Conservation (phyloP, 257 asterid genomes). For the Asclepias syriaca region DNA sequence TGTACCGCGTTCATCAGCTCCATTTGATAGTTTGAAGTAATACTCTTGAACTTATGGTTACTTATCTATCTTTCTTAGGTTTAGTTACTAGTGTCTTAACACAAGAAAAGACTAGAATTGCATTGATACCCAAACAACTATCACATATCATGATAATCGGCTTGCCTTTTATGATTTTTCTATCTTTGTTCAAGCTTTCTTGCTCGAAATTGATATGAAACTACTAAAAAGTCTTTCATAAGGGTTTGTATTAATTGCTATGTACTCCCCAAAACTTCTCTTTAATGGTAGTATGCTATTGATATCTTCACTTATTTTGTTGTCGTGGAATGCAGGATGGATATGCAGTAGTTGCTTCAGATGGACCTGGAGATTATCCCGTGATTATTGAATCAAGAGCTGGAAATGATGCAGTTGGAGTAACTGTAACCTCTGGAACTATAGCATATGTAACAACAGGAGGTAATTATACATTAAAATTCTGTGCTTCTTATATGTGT, state of each 20-base stretch:
- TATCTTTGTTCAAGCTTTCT: not conserved
- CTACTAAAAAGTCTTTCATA: not conserved
- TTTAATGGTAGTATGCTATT: not conserved
- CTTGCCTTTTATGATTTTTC: not conserved
- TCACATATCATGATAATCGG: not conserved
- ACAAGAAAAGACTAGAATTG: not conserved
- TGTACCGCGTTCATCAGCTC: not conserved
- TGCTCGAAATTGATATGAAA: not conserved
- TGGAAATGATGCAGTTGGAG: slow-evolving; percentile 80
- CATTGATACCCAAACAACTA: not conserved
- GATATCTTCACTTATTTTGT: not conserved
- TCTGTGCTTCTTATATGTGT: not conserved
- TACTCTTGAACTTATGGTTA: not conserved
- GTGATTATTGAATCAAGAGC: slow-evolving; percentile 93
- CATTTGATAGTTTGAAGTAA: not conserved
- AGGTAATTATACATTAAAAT: slow-evolving; percentile 42
- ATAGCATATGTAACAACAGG: slow-evolving; percentile 93
- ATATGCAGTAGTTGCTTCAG: slow-evolving; percentile 85
- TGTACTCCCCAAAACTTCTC: not conserved
- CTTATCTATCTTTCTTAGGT: not conserved
- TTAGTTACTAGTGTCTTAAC: not conserved
- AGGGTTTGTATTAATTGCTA: not conserved
- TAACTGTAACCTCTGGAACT: slow-evolving; percentile 67
- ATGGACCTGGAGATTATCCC: slow-evolving; percentile 89
- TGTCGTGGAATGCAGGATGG: slow-evolving; percentile 59